A percentile compares a stretch with the other conserved stretches of the same genome.
Evolutionary conservation across 768 basidiomycete species (phyloP).

Genomic region (Xanthoconium stramineum): DNA sequence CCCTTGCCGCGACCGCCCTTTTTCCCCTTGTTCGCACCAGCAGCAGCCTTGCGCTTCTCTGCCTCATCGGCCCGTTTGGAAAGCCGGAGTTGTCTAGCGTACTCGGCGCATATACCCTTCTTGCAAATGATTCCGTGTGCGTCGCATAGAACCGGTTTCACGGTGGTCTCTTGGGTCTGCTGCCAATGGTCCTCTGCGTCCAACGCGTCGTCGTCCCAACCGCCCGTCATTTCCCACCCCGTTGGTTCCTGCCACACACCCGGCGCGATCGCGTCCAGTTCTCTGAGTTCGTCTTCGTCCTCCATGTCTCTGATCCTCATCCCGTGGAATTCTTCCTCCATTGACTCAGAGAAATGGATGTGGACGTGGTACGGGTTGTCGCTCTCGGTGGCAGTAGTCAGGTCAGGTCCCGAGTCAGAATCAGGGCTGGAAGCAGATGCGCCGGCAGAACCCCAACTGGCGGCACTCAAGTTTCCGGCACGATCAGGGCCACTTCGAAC

Average conservation of each 20-base stretch:
- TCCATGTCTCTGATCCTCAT: slow-evolving; percentile 16
- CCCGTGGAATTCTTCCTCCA: slow-evolving; percentile 31
- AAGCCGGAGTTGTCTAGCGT: slow-evolving; percentile 26
- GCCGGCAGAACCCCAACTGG: slow-evolving; percentile 24
- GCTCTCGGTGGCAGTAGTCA: slow-evolving; percentile 20
- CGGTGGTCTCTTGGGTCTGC: slow-evolving; percentile 1
- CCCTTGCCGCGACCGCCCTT: slow-evolving; percentile 16
- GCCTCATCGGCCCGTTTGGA: slow-evolving; percentile 14
- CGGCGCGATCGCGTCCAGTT: slow-evolving; percentile 26
- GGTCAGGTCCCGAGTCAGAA: slow-evolving; percentile 25
- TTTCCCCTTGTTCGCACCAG: slow-evolving; percentile 17
- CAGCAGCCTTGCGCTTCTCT: slow-evolving; percentile 16
- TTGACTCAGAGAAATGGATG: slow-evolving; percentile 24
- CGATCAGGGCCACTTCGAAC: slow-evolving; percentile 5
- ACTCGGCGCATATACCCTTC: slow-evolving; percentile 36
- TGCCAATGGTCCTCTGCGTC: slow-evolving; percentile 27
- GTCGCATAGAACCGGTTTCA: slow-evolving; percentile 21
- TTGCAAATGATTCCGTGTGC: slow-evolving; percentile 35
- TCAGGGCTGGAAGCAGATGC: slow-evolving; percentile 27
- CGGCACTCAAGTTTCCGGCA: slow-evolving; percentile 6
- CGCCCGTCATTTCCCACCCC: slow-evolving; percentile 1
- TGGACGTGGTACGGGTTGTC: slow-evolving; percentile 23
- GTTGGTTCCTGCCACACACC: slow-evolving; percentile 15
- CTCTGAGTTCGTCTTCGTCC: slow-evolving; percentile 12
- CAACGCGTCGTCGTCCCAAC: slow-evolving; percentile 16